Conservation (phyloP, 2,329 filamentous ascomycete genomes). For the Fusarium verticillioides region DNA sequence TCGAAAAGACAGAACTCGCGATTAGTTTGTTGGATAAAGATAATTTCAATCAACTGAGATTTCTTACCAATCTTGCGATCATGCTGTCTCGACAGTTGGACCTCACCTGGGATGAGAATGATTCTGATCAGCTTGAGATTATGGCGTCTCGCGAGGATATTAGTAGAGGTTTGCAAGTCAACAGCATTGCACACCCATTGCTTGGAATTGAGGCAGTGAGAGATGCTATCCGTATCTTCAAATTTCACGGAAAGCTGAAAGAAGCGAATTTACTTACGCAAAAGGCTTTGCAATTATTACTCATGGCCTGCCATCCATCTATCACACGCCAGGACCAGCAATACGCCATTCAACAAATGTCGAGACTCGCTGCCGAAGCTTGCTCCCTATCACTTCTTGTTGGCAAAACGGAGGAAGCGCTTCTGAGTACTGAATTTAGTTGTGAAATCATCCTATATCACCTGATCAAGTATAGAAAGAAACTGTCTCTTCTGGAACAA, state of each 20-base stretch:
- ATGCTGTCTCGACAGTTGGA: neutral
- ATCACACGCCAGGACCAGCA: neutral
- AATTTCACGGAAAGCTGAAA: neutral
- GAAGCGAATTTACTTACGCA: neutral
- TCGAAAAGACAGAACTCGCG: neutral
- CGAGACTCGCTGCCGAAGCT: neutral
- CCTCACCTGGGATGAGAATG: neutral
- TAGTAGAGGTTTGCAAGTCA: neutral
- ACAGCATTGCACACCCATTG: neutral
- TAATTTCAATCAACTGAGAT: neutral
- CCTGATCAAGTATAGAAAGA: neutral
- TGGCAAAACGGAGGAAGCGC: neutral
- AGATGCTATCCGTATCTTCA: neutral
- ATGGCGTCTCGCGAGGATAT: neutral
- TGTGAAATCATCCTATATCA: neutral
- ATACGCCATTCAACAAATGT: neutral
- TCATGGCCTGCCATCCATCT: neutral
- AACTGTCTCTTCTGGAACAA: neutral
- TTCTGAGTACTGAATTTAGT: neutral
- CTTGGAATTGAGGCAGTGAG: neutral
- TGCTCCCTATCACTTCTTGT: neutral
- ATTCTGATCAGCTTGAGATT: neutral
- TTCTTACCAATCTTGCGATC: neutral
- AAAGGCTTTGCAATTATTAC: neutral
- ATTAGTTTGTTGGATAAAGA: neutral